Conservation (phyloP, 805 yeast species). For the Metschnikowia santaceciliae region DNA sequence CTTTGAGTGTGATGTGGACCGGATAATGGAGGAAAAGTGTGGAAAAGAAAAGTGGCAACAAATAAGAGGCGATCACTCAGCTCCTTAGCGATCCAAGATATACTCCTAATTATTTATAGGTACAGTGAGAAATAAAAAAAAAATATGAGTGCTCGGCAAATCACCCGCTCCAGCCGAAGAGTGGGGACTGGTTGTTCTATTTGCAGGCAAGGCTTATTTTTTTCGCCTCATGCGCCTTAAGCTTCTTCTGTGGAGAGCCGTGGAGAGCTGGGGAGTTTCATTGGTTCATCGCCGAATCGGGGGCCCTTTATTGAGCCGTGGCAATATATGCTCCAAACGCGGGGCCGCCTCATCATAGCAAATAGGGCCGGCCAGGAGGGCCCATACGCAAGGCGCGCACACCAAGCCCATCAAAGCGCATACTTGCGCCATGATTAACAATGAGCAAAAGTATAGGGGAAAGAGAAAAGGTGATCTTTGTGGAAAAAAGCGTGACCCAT, state of each 20-base stretch:
- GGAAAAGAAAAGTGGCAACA: background rate
- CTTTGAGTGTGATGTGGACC: background rate
- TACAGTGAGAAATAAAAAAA: background rate
- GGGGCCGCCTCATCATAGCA: background rate
- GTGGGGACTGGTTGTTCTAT: background rate
- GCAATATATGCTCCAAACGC: background rate
- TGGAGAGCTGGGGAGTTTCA: no score
- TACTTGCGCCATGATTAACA: slow-evolving; percentile 1
- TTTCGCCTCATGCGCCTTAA: no score
- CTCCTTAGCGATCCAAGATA: background rate
- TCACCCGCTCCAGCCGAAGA: background rate
- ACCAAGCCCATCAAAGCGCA: background rate
- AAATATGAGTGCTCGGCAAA: background rate
- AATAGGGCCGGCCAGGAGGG: background rate
- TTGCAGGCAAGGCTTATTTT: background rate
- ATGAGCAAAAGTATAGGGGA: background rate
- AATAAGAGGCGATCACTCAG: background rate
- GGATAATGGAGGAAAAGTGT: background rate
- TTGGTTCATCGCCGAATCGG: background rate
- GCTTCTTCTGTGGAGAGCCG: no score
- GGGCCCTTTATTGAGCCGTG: background rate
- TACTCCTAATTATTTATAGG: slow-evolving; percentile 3
- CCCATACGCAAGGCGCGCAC: slow-evolving; percentile 3
- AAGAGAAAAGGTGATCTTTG: background rate
- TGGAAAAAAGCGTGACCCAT: background rate